Evolutionary conservation across 352 stramenopile genomes (phyloP).

Genomic region (Phytophthora tubulina): DNA sequence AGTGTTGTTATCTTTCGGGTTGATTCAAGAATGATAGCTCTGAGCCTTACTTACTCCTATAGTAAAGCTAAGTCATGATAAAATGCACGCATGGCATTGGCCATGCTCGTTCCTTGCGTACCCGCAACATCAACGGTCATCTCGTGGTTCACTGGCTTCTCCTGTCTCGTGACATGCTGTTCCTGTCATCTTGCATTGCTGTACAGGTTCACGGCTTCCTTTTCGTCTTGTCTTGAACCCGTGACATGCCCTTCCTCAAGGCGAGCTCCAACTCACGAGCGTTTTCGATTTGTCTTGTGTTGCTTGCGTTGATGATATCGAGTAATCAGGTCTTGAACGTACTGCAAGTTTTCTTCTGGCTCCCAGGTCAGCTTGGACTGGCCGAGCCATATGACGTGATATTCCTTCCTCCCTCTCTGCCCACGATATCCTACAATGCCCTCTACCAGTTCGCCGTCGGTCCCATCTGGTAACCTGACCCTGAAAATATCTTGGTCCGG

Average conservation of each 20-base stretch:
- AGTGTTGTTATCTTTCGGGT: constrained; percentile 6
- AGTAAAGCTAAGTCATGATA: constrained; percentile 21
- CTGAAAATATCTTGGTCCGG: constrained; percentile 6
- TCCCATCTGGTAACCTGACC: neutral
- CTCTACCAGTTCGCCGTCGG: constrained; percentile 11
- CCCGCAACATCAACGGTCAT: constrained; percentile 1
- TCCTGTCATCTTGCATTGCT: too few species aligned
- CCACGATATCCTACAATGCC: constrained; percentile 1
- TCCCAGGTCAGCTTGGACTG: constrained; percentile 6
- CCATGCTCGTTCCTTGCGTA: constrained; percentile 5
- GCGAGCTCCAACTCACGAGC: too few species aligned
- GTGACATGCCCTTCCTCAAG: too few species aligned
- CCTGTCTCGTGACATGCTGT: neutral
- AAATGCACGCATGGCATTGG: constrained; percentile 18
- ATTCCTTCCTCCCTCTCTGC: neutral
- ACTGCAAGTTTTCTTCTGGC: neutral
- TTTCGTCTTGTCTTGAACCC: too few species aligned
- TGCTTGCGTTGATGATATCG: too few species aligned
- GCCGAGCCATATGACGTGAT: constrained; percentile 9
- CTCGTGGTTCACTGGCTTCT: constrained; percentile 5
- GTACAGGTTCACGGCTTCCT: too few species aligned
- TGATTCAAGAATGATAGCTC: constrained; percentile 23
- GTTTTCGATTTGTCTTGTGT: too few species aligned
- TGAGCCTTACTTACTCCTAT: neutral
- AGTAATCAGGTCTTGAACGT: too few species aligned